Base-by-base conservation (phyloP, 352 stramenopile species). In the Phytophthora tubulina region DNA sequence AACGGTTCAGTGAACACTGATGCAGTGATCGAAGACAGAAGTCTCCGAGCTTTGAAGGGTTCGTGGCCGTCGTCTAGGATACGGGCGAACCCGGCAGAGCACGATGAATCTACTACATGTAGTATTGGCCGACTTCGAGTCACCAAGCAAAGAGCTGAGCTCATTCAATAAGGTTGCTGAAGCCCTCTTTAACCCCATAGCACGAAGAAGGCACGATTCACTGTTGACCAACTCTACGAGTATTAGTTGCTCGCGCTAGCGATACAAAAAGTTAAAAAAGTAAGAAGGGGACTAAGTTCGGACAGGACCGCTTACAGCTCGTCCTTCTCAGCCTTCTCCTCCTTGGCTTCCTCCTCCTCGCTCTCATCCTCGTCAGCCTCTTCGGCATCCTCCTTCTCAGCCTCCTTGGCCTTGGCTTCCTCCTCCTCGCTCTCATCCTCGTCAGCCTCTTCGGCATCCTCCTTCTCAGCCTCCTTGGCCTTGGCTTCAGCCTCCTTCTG, bases 401-500 rank as follows among this genome's bases (percentile, higher is more conserved):
- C 81, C 48, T 90, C 90, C 71, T 95, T 91, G 54, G 89, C 84
- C 52, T 67, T 57, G 13, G 69, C 45, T 11, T 81, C 71, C 30
- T 78, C 62, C 27, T 72, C 53, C 9, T 73, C 77, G 5, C 31
- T 67, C 15, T 78, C 81, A 4, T 84, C 72, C 9, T 71, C 76
- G 44, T 92, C 86, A 7, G 86, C 79, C 32, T 90, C 89, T 38
- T 92, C 90, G 49, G 85, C 81, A 56, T 85, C 81, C 67, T 97
- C 77, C 49, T 85, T 73, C 63, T 92, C 88, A 15, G 85, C 81
- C 48, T 90, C 90, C 71, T 95, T 91, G 54, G 89, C 84, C 77
- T 89, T 86, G 14, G 79, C 81, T 70, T 95, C 82, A 33, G 86
- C 81, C 70, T 97, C 79, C 41, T 81, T 71, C 70, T 91, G 82